These are phyloP conservation scores for Cladobotryum protrusum DNA, from an alignment of 2,329 filamentous ascomycete species.

Conservation along the genomic window DNA sequence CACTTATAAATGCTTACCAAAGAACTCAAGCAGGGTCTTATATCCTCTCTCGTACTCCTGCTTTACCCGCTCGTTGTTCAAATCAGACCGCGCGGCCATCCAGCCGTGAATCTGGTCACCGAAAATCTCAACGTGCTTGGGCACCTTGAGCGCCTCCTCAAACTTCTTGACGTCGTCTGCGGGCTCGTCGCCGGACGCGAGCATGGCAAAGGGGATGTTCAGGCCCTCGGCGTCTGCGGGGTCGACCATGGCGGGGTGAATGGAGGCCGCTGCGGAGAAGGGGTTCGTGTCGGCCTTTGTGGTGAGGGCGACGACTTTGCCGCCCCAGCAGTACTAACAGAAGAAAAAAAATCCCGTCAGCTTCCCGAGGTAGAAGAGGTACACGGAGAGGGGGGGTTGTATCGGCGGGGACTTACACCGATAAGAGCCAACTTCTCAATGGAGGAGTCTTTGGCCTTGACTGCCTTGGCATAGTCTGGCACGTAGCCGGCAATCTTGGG, in stretches of 20 bases:
- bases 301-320: constrained; percentile 54
- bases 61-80: constrained; percentile 50
- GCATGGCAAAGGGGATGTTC: constrained; percentile 54
- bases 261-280: constrained; percentile 48
- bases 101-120: constrained; percentile 63
- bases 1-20: constrained; percentile 42
- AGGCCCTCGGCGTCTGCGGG: constrained; percentile 53
- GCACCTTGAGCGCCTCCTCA: constrained; percentile 44
- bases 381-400: not conserved
- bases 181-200: constrained; percentile 61
- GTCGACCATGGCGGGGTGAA: constrained; percentile 60
- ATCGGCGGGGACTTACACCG: constrained; percentile 41
- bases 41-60: constrained; percentile 58
- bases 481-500: constrained; percentile 42
- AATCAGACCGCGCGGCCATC: constrained; percentile 62
- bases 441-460: constrained; percentile 44
- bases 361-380: not conserved
- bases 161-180: constrained; percentile 50
- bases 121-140: constrained; percentile 61
- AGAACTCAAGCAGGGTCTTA: constrained; percentile 52
- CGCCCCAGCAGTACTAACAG: constrained; percentile 64
- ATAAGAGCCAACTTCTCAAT: constrained; percentile 56
- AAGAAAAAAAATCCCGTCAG: constrained; percentile 6
- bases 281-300: constrained; percentile 45
- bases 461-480: constrained; percentile 49